phyloP scores from a whole-genome alignment of 768 basidiomycete species.

The Lentinus brumalis region DNA sequence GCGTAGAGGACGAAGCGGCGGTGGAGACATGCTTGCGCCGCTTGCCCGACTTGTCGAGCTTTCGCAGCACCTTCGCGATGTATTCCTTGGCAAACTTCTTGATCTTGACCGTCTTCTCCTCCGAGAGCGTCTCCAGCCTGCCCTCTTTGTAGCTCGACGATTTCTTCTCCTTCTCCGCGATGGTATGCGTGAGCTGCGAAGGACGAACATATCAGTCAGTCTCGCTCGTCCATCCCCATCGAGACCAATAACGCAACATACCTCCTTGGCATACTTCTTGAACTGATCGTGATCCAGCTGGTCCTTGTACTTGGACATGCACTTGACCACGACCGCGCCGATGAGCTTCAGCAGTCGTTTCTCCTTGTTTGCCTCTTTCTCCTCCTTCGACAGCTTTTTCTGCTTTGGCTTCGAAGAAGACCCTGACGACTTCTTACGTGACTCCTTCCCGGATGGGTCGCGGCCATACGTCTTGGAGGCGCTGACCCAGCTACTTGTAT shows the following conservation, averaged over 20 bases:
- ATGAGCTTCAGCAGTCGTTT: conserved; percentile 83
- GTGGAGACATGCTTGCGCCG: conserved; percentile 16
- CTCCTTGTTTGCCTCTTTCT: conserved; percentile 73
- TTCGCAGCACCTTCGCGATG: conserved; percentile 75
- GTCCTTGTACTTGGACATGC: conserved; percentile 86
- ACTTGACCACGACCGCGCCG: conserved; percentile 87
- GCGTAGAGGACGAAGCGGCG: conserved; percentile 12
- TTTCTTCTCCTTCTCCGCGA: conserved; percentile 96
- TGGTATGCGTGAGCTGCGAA: conserved; percentile 76
- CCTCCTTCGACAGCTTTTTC: conserved; percentile 53
- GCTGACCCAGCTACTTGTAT: conserved; percentile 1
- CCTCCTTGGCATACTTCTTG: conserved; percentile 96
- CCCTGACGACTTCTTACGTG: conserved; percentile 19
- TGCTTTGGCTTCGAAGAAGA: conserved; percentile 30
- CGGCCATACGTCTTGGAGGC: too few relatives aligned
- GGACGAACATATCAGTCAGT: conserved; percentile 1
- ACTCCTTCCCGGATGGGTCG: conserved; percentile 22
- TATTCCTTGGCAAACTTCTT: conserved; percentile 94
- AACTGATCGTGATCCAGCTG: conserved; percentile 78
- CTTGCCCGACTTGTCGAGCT: conserved; percentile 54
- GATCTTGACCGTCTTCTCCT: conserved; percentile 88
- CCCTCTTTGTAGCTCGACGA: conserved; percentile 75
- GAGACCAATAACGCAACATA: conserved; percentile 35
- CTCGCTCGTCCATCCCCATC: background rate
- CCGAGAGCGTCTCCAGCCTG: conserved; percentile 72